Evolutionary conservation across 495 filamentous ascomycete genomes (phyloP).

Genomic region (Talaromyces ruber): DNA sequence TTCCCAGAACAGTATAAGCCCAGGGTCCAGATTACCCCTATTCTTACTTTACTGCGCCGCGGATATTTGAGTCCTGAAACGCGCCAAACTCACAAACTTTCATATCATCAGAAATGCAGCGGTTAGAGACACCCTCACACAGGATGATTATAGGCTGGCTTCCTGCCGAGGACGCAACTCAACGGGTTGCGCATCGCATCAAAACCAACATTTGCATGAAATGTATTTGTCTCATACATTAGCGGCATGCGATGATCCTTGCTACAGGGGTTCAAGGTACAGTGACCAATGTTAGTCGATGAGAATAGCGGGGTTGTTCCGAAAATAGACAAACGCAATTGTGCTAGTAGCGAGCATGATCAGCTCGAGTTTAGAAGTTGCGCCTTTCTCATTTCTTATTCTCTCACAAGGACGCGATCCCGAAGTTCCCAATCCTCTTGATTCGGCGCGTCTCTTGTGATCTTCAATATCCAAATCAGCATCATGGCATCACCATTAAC

Average conservation of each 20-base stretch:
- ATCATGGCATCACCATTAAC: neutral
- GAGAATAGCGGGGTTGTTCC: neutral
- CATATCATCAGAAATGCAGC: neutral
- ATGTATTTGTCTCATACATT: neutral
- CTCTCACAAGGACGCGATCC: neutral
- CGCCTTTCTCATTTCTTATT: neutral
- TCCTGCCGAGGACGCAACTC: neutral
- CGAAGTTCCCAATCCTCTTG: neutral
- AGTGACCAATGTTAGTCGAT: neutral
- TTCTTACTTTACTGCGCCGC: neutral
- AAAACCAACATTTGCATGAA: neutral
- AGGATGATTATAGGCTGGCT: neutral
- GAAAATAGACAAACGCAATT: too few relatives aligned
- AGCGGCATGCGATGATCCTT: neutral
- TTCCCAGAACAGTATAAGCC: neutral
- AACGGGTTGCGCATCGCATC: neutral
- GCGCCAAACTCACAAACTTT: neutral
- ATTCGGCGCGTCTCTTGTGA: neutral
- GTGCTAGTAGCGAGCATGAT: neutral
- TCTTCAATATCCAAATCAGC: neutral
- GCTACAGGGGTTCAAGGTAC: neutral
- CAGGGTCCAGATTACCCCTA: too few relatives aligned
- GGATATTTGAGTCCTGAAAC: neutral
- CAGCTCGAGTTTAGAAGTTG: neutral
- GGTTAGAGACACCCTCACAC: neutral